Base-by-base conservation (phyloP, 2,329 filamentous ascomycete genomes). In the Pseudopyrenochaeta lycopersici region DNA sequence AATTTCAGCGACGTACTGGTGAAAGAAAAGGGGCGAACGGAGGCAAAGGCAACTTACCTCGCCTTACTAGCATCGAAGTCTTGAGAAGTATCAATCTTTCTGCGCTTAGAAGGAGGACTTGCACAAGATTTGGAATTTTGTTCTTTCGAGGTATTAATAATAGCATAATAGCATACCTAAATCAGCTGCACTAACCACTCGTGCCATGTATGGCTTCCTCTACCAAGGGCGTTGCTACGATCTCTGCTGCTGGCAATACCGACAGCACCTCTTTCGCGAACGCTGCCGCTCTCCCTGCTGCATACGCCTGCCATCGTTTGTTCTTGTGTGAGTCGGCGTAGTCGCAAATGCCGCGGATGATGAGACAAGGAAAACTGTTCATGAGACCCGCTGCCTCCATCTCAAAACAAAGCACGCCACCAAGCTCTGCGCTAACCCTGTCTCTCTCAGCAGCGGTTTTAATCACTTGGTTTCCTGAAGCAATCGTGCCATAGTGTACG, bases 391-490 rank as follows among this genome's bases (percentile, higher is more conserved):
- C 62, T 32, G 61, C 62, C 40, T 65, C 66, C 54, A 59, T 63
- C 45, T 64, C 62, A 36, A 63, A 63, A 46, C 60, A 64, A 1
- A 62, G 49, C 1, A 63, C 52, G 2, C 42, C 46, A 30, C 60
- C 49, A 45, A 64, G 21, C 56, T 66, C 56, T 2, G 40, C 48
- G 41, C 54, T 54, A 56, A 80, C 58, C 1, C 17, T 23, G 46
- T 81, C 78, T 11, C 78, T 71, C 14, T 73, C 56, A 11, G 61
- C 41, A 1, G 71, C 77, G 11, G 73, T 75, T 48, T 76, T 78
- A 53, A 82, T 76, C 1, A 81, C 75, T 1, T 64, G 72, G 46
- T 81, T 74, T 12, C 73, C 77, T 0, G 77, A 80, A 4, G 71
- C 78, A 1, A 81, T 68, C 1, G 57, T 47, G 0, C 79, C 78